Percentiles rank a stretch among this genome's conserved stretches.
Conservation (phyloP, 129 eudicot genomes). For the Pseudognaphalium luteoalbum region DNA sequence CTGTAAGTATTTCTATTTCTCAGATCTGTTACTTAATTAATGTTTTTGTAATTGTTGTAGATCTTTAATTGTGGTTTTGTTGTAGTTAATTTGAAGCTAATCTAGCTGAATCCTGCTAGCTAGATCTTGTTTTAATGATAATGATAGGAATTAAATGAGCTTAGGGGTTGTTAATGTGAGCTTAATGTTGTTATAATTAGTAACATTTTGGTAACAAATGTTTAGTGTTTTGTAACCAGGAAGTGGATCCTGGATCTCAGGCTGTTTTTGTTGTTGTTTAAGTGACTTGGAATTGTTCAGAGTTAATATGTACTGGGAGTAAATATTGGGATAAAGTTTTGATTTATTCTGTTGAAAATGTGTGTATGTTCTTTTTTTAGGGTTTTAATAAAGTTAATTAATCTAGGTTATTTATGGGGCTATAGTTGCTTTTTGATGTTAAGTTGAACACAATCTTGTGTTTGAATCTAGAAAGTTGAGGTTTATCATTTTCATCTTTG, state of each 20-base stretch:
- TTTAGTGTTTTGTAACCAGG: not conserved
- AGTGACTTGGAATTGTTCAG: not conserved
- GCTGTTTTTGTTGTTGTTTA: not conserved
- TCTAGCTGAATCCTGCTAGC: too few species aligned
- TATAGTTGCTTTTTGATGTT: not conserved
- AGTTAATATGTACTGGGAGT: not conserved
- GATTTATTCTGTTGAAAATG: not conserved
- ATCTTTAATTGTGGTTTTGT: conserved; percentile 4
- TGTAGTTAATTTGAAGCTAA: not conserved
- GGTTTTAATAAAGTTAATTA: not conserved
- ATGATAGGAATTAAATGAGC: not conserved
- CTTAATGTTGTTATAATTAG: not conserved
- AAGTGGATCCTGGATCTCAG: conserved; percentile 2
- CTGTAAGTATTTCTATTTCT: conserved; percentile 39
- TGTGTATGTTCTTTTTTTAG: not conserved
- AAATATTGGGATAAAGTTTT: not conserved
- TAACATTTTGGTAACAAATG: not conserved
- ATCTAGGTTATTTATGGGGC: not conserved
- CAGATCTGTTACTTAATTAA: conserved; percentile 20
- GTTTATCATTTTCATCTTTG: not conserved
- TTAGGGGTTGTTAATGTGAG: not conserved
- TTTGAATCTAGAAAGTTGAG: not conserved
- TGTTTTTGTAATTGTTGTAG: not conserved
- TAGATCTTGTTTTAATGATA: not conserved
- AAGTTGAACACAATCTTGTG: not conserved